These are phyloP conservation scores for Rosa rugosa DNA, from an alignment of 306 rosid species.

Conservation along the genomic window DNA sequence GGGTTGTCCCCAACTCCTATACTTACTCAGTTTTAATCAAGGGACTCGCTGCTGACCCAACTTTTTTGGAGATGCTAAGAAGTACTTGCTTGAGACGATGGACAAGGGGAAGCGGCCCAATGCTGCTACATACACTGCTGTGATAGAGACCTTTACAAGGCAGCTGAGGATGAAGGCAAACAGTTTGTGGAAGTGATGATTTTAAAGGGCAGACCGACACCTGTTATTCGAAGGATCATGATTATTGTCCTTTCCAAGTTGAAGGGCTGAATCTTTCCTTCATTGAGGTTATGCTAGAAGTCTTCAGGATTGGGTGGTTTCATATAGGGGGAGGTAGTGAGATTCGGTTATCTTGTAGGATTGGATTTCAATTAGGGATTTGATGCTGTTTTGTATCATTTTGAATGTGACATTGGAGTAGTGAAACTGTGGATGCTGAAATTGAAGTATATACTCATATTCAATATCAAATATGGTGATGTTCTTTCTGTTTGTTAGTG, in stretches of 20 bases:
- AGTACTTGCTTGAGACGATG: conserved; percentile 59
- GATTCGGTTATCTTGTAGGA: neutral
- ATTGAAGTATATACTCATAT: too few species aligned
- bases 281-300: too few species aligned
- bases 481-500: too few species aligned
- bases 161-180: conserved; percentile 40
- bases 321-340: neutral
- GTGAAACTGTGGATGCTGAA: too few species aligned
- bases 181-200: conserved; percentile 26
- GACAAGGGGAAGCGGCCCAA: conserved; percentile 68
- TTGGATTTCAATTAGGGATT: neutral
- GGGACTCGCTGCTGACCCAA: conserved; percentile 42
- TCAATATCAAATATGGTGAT: too few species aligned
- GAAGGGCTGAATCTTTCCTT: too few species aligned
- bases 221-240: too few species aligned
- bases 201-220: too few species aligned
- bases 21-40: neutral
- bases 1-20: neutral
- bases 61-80: conserved; percentile 46
- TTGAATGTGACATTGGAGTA: neutral
- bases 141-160: conserved; percentile 53
- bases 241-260: too few species aligned
- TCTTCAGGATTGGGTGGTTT: too few species aligned
- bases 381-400: neutral
- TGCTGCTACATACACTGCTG: conserved; percentile 48